These are phyloP conservation scores for Nemania diffusa DNA, from an alignment of 2,329 filamentous ascomycete species.

Conservation along the genomic window DNA sequence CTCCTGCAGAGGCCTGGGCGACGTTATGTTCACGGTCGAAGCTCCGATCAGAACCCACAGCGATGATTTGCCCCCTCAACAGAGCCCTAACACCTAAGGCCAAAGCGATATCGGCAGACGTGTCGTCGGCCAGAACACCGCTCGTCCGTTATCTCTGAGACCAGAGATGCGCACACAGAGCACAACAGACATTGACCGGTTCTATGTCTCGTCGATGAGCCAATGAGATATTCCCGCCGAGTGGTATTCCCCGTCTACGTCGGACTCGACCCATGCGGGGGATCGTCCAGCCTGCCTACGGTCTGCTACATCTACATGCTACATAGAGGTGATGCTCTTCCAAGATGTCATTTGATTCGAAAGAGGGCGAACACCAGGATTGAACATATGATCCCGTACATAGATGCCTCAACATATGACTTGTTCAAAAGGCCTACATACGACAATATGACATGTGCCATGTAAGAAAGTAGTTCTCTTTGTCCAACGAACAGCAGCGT, in stretches of 20 bases:
- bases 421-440: no score
- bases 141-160: not conserved
- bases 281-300: no score
- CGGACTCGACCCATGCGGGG: no score
- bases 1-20: not conserved
- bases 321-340: not conserved
- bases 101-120: not conserved
- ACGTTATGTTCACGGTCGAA: not conserved
- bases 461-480: not conserved
- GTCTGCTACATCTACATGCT: no score
- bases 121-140: not conserved
- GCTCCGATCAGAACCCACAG: not conserved
- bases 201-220: not conserved
- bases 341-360: no score
- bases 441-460: not conserved
- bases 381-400: not conserved
- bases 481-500: conserved; percentile 1
- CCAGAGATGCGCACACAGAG: no score
- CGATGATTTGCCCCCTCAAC: not conserved
- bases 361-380: not conserved
- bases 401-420: no score
- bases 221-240: conserved; percentile 2
- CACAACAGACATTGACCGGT: conserved; percentile 2
- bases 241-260: not conserved
- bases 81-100: no score